Conservation (phyloP, 192 early-diverging fungal genomes). For the Backusella parvicylindrica region DNA sequence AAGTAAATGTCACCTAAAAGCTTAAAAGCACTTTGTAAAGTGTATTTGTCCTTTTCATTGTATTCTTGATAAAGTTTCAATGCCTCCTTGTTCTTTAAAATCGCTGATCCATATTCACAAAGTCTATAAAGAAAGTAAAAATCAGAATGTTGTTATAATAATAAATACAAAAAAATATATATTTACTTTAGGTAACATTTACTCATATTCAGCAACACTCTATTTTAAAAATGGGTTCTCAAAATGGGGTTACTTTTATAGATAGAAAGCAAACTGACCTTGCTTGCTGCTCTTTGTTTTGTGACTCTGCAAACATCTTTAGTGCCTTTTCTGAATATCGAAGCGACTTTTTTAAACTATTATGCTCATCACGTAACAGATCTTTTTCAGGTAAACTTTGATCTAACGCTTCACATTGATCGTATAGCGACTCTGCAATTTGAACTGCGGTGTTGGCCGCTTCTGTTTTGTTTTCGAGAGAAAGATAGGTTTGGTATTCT, state of each 20-base stretch:
- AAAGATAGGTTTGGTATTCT: neutral
- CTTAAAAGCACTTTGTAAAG: conserved; percentile 14
- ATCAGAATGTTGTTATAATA: neutral
- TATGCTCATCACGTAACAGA: neutral
- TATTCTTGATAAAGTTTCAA: conserved; percentile 1
- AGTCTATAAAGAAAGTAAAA: conserved; percentile 10
- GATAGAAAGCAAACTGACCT: neutral
- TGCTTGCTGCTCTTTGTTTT: conserved; percentile 9
- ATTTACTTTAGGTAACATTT: conserved; percentile 15
- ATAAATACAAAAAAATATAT: neutral
- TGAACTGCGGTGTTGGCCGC: neutral
- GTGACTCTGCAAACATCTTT: neutral
- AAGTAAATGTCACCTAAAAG: conserved; percentile 15
- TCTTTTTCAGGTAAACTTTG: neutral
- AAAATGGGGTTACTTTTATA: neutral
- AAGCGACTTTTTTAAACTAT: neutral
- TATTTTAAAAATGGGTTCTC: neutral
- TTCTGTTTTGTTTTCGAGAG: neutral
- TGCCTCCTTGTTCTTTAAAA: neutral
- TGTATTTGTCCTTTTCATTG: neutral
- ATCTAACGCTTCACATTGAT: conserved; percentile 14
- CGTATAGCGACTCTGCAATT: conserved; percentile 11
- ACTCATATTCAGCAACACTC: neutral
- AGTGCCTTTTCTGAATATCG: conserved; percentile 7
- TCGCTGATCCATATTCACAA: neutral